Evolutionary conservation across 441 rosid genomes (phyloP).

Genomic region (Mallotus japonicus): DNA sequence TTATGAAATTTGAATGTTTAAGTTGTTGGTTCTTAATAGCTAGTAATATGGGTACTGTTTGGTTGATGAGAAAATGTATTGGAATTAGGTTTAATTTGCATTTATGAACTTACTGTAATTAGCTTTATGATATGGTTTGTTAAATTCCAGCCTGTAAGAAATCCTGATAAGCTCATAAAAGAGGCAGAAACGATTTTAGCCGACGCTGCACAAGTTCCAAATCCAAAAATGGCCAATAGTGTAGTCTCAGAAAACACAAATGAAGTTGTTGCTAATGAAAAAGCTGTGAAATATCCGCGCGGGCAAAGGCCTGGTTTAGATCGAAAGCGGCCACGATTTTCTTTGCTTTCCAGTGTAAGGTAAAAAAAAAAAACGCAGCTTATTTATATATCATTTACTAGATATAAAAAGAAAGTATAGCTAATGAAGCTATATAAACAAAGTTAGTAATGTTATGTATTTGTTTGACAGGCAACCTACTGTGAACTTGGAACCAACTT

Average conservation of each 20-base stretch:
- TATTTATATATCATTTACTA: not conserved
- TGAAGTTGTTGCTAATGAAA: constrained; percentile 25
- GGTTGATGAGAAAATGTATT: not conserved
- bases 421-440: not conserved
- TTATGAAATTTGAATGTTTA: no score
- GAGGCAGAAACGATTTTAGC: constrained; percentile 48
- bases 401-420: not conserved
- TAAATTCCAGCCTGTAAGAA: constrained; percentile 48
- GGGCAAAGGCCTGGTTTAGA: constrained; percentile 68
- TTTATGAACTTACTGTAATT: not conserved
- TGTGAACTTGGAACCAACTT: constrained; percentile 42
- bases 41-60: not conserved
- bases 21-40: no score
- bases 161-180: constrained; percentile 42
- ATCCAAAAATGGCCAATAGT: constrained; percentile 23
- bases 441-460: constrained; percentile 1
- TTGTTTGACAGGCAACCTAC: constrained; percentile 43
- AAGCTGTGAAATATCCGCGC: constrained; percentile 38
- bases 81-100: not conserved
- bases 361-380: constrained; percentile 22
- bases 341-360: constrained; percentile 61
- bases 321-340: constrained; percentile 63
- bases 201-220: constrained; percentile 26
- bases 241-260: constrained; percentile 17
- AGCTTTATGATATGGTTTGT: not conserved